Evolutionary conservation across 2,329 filamentous ascomycete genomes (phyloP), one percentile per base, ranked within the genome.

Genomic region (Aureobasidium uvarum): DNA sequence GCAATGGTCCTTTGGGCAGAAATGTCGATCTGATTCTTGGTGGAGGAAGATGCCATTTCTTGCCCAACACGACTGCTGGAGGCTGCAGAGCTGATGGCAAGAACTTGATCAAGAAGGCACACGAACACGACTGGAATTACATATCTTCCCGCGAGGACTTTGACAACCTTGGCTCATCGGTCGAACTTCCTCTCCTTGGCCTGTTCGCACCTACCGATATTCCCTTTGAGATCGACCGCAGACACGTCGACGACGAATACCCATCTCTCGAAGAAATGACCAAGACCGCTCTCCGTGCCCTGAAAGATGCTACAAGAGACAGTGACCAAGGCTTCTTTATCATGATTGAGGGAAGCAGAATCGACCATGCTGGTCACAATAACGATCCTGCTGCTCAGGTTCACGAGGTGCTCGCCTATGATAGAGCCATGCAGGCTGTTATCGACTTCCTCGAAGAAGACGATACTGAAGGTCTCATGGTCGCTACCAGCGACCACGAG

Each of bases 281-380:
- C 10, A 83, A 84, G 70, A 91, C 91, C 18, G 94, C 95, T 1
- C 81, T 99, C 68, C 86, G 84, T 16, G 87, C 91, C 1, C 84
- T 99, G 28, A 89, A 89, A 68, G 86, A 87, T 66, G 95, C 93
- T 0, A 97, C 95, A 0, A 83, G 85, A 73, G 83, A 93, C 73
- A 92, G 86, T 68, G 92, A 98, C 48, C 87, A 96, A 77, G 95
- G 95, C 5, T 99, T 98, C 82, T 99, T 99, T 79, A 82, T 99
- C 71, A 96, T 99, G 94, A 96, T 99, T 67, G 95, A 99, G 77
- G 95, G 93, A 5, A 96, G 91, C 72, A 85, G 95, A 48, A 98
- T 99, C 72, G 95, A 99, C 73, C 95, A 99, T 75, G 94, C 95
- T 4, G 95, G 92, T 56, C 83, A 84, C 69, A 81, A 80, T 71